These are phyloP conservation scores for Solanum megistacrolobum DNA, from an alignment of 257 asterid genomes.

Conservation along the genomic window DNA sequence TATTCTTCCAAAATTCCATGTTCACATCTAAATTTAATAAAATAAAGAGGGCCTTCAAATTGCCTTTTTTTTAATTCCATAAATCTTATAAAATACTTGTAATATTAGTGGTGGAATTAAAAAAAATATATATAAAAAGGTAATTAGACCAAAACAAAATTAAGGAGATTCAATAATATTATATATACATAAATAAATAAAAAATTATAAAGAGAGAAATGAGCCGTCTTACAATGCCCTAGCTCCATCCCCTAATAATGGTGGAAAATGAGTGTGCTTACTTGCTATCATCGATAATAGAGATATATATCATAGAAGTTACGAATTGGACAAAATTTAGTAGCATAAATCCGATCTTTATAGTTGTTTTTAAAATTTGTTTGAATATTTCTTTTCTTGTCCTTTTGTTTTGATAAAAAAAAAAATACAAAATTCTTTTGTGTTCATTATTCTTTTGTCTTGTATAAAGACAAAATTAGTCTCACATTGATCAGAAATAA, in stretches of 20 bases:
- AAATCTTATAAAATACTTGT: not conserved
- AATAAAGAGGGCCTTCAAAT: not conserved
- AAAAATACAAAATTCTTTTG: not conserved
- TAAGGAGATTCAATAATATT: not conserved
- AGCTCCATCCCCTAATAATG: not conserved
- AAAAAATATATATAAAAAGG: not conserved
- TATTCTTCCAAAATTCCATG: not conserved
- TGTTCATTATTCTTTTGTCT: not conserved
- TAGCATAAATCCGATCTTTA: not conserved
- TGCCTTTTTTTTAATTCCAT: not conserved
- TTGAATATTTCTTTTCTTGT: not conserved
- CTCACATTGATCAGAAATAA: not conserved
- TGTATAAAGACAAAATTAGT: not conserved
- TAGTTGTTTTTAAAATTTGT: not conserved
- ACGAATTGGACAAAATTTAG: not conserved
- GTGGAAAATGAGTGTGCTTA: not conserved
- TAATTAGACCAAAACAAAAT: not conserved
- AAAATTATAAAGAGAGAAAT: no score
- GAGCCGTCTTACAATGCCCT: not conserved
- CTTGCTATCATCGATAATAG: not conserved
- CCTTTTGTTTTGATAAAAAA: not conserved
- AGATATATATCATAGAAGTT: not conserved
- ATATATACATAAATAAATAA: not conserved
- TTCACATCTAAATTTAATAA: not conserved
- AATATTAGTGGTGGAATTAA: not conserved